phyloP scores from a whole-genome alignment of 2,329 filamentous ascomycete species.

The Neoascochyta sp. region DNA sequence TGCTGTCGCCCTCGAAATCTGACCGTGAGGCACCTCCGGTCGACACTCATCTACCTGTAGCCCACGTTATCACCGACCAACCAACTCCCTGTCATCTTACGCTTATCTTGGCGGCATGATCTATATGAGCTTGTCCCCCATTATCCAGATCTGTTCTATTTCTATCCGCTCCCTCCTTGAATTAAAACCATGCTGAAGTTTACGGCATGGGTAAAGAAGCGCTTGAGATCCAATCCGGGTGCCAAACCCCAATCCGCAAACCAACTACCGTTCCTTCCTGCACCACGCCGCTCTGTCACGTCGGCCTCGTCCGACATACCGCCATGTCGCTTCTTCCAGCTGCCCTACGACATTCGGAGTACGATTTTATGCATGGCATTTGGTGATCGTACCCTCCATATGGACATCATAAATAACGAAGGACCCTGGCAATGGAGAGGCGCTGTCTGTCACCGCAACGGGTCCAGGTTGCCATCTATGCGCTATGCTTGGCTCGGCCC shows the following conservation, averaged over 20 bases:
- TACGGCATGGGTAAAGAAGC: neutral
- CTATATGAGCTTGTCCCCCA: neutral
- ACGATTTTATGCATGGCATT: slow-evolving; percentile 5
- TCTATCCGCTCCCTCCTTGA: neutral
- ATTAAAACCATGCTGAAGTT: neutral
- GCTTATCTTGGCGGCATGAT: neutral
- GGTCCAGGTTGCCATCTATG: neutral
- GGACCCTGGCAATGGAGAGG: slow-evolving; percentile 6
- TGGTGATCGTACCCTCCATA: slow-evolving; percentile 3
- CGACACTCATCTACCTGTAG: too few relatives aligned
- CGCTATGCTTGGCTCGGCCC: neutral
- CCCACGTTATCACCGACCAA: neutral
- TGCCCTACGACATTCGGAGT: slow-evolving; percentile 6
- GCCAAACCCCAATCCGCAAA: neutral
- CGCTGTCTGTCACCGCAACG: slow-evolving; percentile 1
- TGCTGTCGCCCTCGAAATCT: too few relatives aligned
- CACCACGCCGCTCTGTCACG: slow-evolving; percentile 4
- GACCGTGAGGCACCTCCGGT: too few relatives aligned
- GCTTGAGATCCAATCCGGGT: neutral
- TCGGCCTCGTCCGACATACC: slow-evolving; percentile 2
- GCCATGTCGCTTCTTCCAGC: slow-evolving; percentile 5
- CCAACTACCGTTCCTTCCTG: slow-evolving; percentile 3
- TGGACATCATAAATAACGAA: slow-evolving; percentile 3
- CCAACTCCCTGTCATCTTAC: neutral
- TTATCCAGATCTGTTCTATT: neutral